A percentile compares a stretch with the other conserved stretches of the same genome.
phyloP scores from a whole-genome alignment of 2,329 filamentous ascomycete genomes.

The Davidsoniella eucalypti region DNA sequence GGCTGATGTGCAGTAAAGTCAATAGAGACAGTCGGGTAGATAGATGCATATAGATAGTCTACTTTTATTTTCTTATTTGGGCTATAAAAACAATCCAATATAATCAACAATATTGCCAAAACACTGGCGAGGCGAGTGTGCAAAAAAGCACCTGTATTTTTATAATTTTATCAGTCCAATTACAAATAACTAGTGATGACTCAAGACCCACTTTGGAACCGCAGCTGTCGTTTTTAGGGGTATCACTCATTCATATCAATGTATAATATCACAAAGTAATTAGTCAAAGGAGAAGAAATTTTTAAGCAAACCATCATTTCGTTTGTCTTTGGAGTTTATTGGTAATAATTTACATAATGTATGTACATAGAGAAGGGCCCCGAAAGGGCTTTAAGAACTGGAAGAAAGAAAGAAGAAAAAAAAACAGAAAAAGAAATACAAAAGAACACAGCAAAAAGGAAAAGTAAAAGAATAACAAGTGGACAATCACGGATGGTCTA shows the following conservation, averaged over 20 bases:
- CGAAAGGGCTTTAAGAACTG: neutral
- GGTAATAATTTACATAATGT: neutral
- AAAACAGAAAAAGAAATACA: slow-evolving; percentile 2
- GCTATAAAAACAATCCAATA: neutral
- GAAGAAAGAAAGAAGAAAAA: neutral
- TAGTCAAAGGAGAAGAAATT: too few relatives aligned
- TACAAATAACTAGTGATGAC: too few relatives aligned
- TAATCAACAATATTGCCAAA: neutral
- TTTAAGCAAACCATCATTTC: too few relatives aligned
- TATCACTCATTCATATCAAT: too few relatives aligned
- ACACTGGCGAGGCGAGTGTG: neutral
- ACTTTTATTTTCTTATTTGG: neutral
- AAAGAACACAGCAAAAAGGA: neutral
- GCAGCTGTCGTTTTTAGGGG: too few relatives aligned
- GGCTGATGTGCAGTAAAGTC: too few relatives aligned
- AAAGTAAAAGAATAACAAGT: neutral
- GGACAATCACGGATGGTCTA: neutral
- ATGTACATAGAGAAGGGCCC: neutral
- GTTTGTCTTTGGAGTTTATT: too few relatives aligned
- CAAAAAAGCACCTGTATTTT: neutral
- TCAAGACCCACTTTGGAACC: too few relatives aligned
- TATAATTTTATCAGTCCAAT: too few relatives aligned
- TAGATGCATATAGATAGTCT: too few relatives aligned
- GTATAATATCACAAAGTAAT: too few relatives aligned
- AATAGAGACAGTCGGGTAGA: neutral